Percentiles rank a stretch among this genome's conserved stretches.
These are phyloP conservation scores for Hibiscus tridactylites DNA, from an alignment of 345 rosid genomes.

Conservation along the genomic window DNA sequence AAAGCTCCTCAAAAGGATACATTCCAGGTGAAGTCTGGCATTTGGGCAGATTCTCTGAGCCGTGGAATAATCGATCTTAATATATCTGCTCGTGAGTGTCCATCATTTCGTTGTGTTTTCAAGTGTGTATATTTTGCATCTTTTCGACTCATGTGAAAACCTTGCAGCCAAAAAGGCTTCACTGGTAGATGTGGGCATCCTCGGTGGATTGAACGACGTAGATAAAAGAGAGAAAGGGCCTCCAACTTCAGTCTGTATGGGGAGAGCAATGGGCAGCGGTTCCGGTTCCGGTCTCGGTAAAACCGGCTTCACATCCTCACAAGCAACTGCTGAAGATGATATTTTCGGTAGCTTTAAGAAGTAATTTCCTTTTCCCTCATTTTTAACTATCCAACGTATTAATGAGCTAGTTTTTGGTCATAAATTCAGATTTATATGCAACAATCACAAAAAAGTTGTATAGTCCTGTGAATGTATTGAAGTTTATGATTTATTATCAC, in stretches of 20 bases:
- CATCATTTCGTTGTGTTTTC: background rate
- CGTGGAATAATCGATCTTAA: constrained; percentile 98
- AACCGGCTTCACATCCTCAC: constrained; percentile 44
- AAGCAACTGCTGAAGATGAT: constrained; percentile 37
- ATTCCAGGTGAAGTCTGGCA: constrained; percentile 87
- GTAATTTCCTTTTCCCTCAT: constrained; percentile 22
- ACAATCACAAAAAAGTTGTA: background rate
- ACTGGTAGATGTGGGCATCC: constrained; percentile 72
- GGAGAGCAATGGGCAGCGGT: constrained; percentile 69
- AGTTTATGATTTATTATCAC: background rate
- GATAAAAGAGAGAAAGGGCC: constrained; percentile 63
- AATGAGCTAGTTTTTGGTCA: constrained; percentile 8
- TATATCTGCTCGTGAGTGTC: constrained; percentile 85
- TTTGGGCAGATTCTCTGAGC: constrained; percentile 96
- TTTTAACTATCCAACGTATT: background rate
- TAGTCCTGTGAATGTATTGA: background rate
- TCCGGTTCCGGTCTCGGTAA: constrained; percentile 65
- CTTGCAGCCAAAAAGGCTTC: constrained; percentile 88
- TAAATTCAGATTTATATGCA: background rate
- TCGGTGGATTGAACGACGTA: constrained; percentile 54
- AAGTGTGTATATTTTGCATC: background rate
- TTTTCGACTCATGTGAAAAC: background rate
- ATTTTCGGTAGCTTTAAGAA: constrained; percentile 59
- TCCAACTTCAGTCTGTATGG: constrained; percentile 56
- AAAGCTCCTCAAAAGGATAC: constrained; percentile 40